Conservation (phyloP, 805 yeast genomes). For the Monosporozyma yasuniensis region DNA sequence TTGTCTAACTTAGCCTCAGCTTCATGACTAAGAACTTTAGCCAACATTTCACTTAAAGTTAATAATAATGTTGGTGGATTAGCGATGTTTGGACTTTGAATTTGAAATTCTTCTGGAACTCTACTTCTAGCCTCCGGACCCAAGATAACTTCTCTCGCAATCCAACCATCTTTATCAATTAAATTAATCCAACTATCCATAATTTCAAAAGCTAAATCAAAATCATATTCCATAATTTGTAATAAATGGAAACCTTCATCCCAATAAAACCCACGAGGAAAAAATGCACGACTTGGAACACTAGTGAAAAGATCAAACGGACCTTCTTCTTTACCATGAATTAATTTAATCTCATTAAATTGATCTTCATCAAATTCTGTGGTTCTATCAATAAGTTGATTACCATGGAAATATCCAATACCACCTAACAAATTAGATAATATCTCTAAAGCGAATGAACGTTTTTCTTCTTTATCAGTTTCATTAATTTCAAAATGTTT, state of each 20-base stretch:
- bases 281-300: conserved; percentile 88
- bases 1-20: conserved; percentile 1
- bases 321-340: conserved; percentile 55
- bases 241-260: conserved; percentile 94
- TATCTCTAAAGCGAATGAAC: conserved; percentile 63
- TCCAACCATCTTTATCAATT: conserved; percentile 82
- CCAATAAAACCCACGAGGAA: conserved; percentile 97
- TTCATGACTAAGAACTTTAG: conserved; percentile 31
- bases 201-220: conserved; percentile 72
- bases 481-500: conserved; percentile 39
- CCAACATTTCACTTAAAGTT: conserved; percentile 50
- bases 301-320: conserved; percentile 70
- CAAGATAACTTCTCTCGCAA: conserved; percentile 88
- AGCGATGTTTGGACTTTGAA: conserved; percentile 82
- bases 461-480: conserved; percentile 31
- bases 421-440: conserved; percentile 85
- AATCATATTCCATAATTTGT: conserved; percentile 74
- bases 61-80: conserved; percentile 93
- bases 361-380: conserved; percentile 62
- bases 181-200: conserved; percentile 78
- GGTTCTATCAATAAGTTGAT: conserved; percentile 67
- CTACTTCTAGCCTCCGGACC: conserved; percentile 85
- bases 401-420: conserved; percentile 79
- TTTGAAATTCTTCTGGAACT: conserved; percentile 76
- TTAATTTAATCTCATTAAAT: conserved; percentile 43